Evolutionary conservation across 768 basidiomycete species (phyloP).

Genomic region (Lactarius deliciosus): DNA sequence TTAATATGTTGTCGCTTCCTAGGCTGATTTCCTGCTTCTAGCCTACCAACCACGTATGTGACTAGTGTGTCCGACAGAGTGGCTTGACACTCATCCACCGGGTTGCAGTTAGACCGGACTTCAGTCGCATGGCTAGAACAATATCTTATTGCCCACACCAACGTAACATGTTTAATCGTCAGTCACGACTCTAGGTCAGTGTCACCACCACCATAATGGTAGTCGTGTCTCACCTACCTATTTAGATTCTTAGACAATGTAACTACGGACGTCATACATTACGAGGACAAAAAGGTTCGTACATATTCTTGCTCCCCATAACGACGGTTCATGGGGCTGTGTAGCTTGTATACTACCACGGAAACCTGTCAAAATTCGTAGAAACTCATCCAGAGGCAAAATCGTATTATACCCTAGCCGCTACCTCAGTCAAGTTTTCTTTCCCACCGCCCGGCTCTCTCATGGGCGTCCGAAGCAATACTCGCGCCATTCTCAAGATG

Average conservation of each 20-base stretch:
- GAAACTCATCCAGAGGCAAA: conserved; percentile 88
- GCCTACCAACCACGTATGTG: conserved; percentile 88
- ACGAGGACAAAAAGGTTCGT: conserved; percentile 85
- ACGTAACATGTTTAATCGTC: conserved; percentile 89
- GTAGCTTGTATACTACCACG: conserved; percentile 89
- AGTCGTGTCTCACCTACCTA: conserved; percentile 14
- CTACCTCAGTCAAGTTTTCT: conserved; percentile 89
- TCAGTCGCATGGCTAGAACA: conserved; percentile 93
- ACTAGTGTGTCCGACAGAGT: conserved; percentile 28
- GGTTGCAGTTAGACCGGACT: conserved; percentile 63
- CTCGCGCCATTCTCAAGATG: conserved; percentile 93
- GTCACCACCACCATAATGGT: neutral
- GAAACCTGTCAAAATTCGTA: conserved; percentile 90
- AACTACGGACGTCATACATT: conserved; percentile 96
- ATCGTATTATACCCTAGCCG: conserved; percentile 95
- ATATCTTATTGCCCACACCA: conserved; percentile 76
- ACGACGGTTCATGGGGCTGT: conserved; percentile 10
- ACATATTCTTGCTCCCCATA: conserved; percentile 26
- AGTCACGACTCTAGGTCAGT: conserved; percentile 94
- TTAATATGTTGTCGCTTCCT: conserved; percentile 27
- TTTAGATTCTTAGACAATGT: conserved; percentile 88
- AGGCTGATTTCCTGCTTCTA: conserved; percentile 37
- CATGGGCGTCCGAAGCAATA: conserved; percentile 96
- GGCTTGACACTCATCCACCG: conserved; percentile 23
- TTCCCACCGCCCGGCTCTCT: conserved; percentile 95